These are phyloP conservation scores for Tolypocladium tropicale DNA, from an alignment of 2,329 filamentous ascomycete genomes.

Conservation along the genomic window DNA sequence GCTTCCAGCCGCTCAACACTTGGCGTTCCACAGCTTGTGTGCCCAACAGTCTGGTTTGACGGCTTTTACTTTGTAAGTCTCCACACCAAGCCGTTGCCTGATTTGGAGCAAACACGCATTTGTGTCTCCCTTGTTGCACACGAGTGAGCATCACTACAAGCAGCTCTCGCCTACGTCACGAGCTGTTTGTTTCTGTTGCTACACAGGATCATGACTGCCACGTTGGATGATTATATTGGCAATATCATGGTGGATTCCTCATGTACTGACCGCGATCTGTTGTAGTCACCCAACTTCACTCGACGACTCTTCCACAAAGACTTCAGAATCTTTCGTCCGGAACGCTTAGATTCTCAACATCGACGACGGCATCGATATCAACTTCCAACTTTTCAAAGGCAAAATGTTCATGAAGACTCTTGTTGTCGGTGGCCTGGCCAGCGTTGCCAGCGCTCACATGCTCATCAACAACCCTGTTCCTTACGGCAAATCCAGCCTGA, in stretches of 20 bases:
- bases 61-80: neutral
- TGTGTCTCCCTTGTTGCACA: neutral
- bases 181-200: neutral
- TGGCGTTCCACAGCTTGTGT: neutral
- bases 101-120: neutral
- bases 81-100: neutral
- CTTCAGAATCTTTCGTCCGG: slow-evolving; percentile 18
- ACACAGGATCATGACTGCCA: neutral
- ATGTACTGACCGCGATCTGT: neutral
- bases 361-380: slow-evolving; percentile 1
- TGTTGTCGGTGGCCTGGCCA: slow-evolving; percentile 44
- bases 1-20: slow-evolving; percentile 5
- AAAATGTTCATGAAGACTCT: slow-evolving; percentile 43
- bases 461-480: slow-evolving; percentile 59
- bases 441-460: slow-evolving; percentile 64
- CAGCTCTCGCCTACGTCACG: neutral
- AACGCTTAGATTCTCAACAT: slow-evolving; percentile 14
- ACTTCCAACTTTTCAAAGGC: slow-evolving; percentile 9
- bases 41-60: neutral
- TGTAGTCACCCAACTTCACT: slow-evolving; percentile 5
- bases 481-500: slow-evolving; percentile 29
- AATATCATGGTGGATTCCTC: neutral
- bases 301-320: slow-evolving; percentile 13
- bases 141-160: neutral
- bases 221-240: neutral